Evolutionary conservation across 1,139 yeast species (phyloP).

Genomic region (Schwanniomyces etchellsii): DNA sequence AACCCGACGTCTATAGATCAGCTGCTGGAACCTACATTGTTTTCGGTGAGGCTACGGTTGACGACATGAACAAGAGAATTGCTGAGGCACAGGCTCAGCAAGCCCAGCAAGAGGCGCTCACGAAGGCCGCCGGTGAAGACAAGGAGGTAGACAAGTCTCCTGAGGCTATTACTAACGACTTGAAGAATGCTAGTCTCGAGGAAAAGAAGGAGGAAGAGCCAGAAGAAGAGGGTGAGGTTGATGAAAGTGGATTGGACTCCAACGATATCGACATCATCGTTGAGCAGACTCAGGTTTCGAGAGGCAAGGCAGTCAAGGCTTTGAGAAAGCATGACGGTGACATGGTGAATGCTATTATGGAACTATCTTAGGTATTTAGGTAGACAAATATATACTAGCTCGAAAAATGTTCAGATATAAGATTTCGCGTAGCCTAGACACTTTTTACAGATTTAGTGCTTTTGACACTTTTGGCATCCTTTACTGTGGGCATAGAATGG

Average conservation of each 20-base stretch:
- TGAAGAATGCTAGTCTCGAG: constrained; percentile 69
- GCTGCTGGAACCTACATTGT: constrained; percentile 94
- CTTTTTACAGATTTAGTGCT: too few species aligned
- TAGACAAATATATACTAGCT: neutral
- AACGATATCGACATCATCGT: constrained; percentile 78
- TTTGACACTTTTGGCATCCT: neutral
- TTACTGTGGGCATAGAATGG: too few species aligned
- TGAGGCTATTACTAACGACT: constrained; percentile 84
- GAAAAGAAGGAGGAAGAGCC: constrained; percentile 39
- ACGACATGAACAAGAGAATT: constrained; percentile 78
- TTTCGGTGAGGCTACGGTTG: constrained; percentile 97
- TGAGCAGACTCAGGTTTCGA: constrained; percentile 86
- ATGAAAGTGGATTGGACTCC: constrained; percentile 73
- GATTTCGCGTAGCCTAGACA: too few species aligned
- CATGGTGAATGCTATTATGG: constrained; percentile 94
- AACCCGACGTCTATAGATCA: constrained; percentile 93
- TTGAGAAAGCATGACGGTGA: constrained; percentile 87
- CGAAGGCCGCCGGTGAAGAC: constrained; percentile 42
- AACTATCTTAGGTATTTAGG: constrained; percentile 45
- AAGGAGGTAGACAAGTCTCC: constrained; percentile 47
- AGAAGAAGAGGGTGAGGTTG: constrained; percentile 66
- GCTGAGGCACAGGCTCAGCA: constrained; percentile 52
- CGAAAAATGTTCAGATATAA: neutral
- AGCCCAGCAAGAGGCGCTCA: constrained; percentile 58
- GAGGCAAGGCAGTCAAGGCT: constrained; percentile 88